These are phyloP conservation scores for Suillus subluteus DNA, from an alignment of 768 basidiomycete genomes.

Conservation along the genomic window DNA sequence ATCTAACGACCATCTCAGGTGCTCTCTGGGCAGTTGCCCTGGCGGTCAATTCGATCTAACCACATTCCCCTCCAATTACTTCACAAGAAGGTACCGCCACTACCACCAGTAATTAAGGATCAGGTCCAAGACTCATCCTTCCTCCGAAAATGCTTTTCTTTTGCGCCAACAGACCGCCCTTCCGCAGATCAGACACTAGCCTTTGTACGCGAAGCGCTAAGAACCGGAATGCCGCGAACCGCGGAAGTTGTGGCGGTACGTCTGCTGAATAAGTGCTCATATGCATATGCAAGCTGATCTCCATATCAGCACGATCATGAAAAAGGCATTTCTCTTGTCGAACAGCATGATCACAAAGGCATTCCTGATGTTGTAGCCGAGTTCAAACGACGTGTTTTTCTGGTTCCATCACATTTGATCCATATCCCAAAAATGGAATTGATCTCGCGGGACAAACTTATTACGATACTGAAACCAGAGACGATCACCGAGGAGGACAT, in stretches of 20 bases:
- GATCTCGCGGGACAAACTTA: conserved; percentile 1
- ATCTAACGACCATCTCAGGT: not conserved
- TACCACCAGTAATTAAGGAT: not conserved
- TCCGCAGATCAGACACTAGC: not conserved
- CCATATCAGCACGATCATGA: not conserved
- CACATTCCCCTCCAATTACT: not conserved
- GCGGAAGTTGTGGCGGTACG: not conserved
- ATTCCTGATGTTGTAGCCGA: not conserved
- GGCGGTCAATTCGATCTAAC: not conserved
- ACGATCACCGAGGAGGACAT: conserved; percentile 4
- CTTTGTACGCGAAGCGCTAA: not conserved
- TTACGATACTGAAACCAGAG: conserved; percentile 10
- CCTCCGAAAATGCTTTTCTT: conserved; percentile 1
- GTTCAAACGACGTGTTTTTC: conserved; percentile 16
- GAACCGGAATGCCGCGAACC: not conserved
- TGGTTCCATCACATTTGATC: conserved; percentile 8
- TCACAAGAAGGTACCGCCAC: not conserved
- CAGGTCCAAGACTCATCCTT: not conserved
- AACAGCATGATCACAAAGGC: not conserved
- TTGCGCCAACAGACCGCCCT: not conserved
- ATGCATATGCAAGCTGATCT: not conserved
- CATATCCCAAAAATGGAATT: conserved; percentile 9
- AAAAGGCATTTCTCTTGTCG: not conserved
- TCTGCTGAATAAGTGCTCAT: not conserved
- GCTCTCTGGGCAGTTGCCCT: conserved; percentile 13